Conservation (phyloP, 306 rosid species). For the Vigna nakashimae region DNA sequence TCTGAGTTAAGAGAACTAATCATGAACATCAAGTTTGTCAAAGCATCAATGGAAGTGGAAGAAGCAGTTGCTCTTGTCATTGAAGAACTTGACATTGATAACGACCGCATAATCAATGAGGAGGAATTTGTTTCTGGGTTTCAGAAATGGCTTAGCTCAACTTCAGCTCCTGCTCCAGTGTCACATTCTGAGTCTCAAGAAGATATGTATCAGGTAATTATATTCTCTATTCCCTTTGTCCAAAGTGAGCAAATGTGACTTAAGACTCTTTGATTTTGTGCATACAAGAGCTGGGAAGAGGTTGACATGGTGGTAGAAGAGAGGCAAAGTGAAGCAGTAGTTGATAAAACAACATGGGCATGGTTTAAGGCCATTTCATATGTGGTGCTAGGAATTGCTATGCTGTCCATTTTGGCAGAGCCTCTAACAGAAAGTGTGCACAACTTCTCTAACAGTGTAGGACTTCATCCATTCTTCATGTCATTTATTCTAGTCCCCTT, state of each 20-base stretch:
- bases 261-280: constrained; percentile 24
- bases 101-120: constrained; percentile 39
- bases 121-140: constrained; percentile 49
- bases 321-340: constrained; percentile 33
- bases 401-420: constrained; percentile 58
- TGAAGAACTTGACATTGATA: constrained; percentile 49
- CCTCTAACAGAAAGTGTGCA: constrained; percentile 59
- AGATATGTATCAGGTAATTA: constrained; percentile 38
- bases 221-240: constrained; percentile 5
- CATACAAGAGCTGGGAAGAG: constrained; percentile 43
- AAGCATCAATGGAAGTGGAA: constrained; percentile 45
- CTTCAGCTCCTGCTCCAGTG: constrained; percentile 10
- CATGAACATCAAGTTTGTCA: constrained; percentile 38
- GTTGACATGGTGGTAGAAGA: constrained; percentile 45
- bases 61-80: constrained; percentile 45
- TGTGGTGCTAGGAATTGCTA: constrained; percentile 49
- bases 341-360: constrained; percentile 44
- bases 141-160: constrained; percentile 40
- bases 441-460: constrained; percentile 47
- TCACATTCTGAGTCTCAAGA: constrained; percentile 31
- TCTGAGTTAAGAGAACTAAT: constrained; percentile 48
- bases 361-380: constrained; percentile 43
- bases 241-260: background rate
- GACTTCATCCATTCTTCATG: constrained; percentile 52
- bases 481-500: constrained; percentile 58